Evolutionary conservation across 2,329 filamentous ascomycete species (phyloP).

Genomic region (Shiraia bambusicola): DNA sequence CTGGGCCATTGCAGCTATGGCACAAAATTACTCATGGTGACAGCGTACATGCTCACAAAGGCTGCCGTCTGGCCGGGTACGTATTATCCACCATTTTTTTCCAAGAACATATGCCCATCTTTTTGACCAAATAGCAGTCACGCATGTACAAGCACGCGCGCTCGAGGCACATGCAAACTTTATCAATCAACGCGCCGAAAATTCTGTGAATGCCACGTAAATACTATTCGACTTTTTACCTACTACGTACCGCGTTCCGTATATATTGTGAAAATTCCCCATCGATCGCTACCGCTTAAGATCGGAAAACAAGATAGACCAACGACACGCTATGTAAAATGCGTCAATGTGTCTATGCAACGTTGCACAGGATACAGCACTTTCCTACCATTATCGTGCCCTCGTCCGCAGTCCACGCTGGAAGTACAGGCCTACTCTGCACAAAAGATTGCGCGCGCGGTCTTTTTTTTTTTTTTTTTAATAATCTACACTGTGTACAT

Average conservation of each 20-base stretch:
- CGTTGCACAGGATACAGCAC: too few relatives aligned
- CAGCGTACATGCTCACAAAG: conserved; percentile 83
- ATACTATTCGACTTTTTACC: conserved; percentile 22
- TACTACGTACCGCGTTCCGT: conserved; percentile 7
- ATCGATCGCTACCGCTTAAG: not conserved
- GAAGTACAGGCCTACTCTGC: too few relatives aligned
- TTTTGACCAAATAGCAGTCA: conserved; percentile 52
- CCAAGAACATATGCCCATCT: conserved; percentile 1
- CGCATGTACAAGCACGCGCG: conserved; percentile 68
- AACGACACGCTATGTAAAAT: too few relatives aligned
- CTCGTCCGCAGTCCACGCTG: too few relatives aligned
- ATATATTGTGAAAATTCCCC: not conserved
- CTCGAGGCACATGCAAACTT: conserved; percentile 65
- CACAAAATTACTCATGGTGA: conserved; percentile 79
- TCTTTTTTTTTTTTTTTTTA: too few relatives aligned
- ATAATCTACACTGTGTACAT: too few relatives aligned
- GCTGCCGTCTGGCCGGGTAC: conserved; percentile 90
- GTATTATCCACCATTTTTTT: conserved; percentile 35
- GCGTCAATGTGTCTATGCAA: too few relatives aligned
- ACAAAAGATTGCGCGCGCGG: too few relatives aligned
- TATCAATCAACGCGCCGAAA: conserved; percentile 62
- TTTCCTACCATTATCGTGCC: too few relatives aligned
- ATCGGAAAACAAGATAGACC: too few relatives aligned
- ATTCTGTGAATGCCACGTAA: conserved; percentile 43
- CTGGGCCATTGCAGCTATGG: conserved; percentile 71